Evolutionary conservation across 2,329 filamentous ascomycete species (phyloP).

Genomic region (Apiospora kogelbergensis): DNA sequence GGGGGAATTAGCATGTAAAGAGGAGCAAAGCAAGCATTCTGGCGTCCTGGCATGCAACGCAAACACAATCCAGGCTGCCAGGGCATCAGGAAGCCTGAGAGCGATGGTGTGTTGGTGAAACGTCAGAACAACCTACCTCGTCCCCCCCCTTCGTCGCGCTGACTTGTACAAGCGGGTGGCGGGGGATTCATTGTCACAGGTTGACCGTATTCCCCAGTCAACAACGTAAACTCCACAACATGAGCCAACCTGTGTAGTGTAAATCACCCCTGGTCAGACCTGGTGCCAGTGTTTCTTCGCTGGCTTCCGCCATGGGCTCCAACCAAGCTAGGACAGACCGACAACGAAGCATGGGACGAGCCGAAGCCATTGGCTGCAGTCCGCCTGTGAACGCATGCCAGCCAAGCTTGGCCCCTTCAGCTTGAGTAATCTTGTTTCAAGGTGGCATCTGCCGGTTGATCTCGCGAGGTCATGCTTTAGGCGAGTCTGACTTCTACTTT

Average conservation of each 20-base stretch:
- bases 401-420: neutral
- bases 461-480: neutral
- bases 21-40: neutral
- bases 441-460: neutral
- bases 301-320: neutral
- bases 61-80: neutral
- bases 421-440: conserved; percentile 5
- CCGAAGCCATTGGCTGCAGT: neutral
- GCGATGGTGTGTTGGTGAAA: neutral
- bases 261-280: neutral
- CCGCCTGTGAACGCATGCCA: neutral
- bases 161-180: neutral
- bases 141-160: neutral
- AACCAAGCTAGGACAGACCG: neutral
- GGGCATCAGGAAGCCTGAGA: neutral
- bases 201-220: neutral
- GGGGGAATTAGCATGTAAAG: neutral
- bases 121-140: too few species aligned
- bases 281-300: conserved; percentile 1
- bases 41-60: too few species aligned
- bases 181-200: neutral
- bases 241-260: neutral
- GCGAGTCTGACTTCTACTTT: neutral
- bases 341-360: conserved; percentile 1
- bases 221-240: neutral